Base-by-base conservation (phyloP, 345 rosid genomes). In the Hibiscus trionum region DNA sequence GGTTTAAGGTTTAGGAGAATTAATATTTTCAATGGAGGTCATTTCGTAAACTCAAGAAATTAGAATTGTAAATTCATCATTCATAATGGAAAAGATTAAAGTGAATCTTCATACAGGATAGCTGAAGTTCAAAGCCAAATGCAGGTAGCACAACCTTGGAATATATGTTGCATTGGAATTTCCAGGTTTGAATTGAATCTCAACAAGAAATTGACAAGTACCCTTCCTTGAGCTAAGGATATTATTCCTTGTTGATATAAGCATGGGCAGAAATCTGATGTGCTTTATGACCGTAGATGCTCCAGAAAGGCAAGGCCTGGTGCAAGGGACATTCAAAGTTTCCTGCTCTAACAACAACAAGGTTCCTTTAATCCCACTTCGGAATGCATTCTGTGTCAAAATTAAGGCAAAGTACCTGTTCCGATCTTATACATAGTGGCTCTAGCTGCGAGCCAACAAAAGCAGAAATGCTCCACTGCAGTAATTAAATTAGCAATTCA, bases 41-140 rank as follows among this genome's bases (percentile, higher is more conserved):
- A 21, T 57, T 57, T 10, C 61, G 10, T 21, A 63, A 57, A 31
- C 29, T 17, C 68, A 17, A 7, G 27, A 17, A 17, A 63, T 17
- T 57, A 57, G 2, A 42, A 21, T 11, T 42, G 66, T 21, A 19
- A 64, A 19, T 39, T 19, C 31, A 61, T 61, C 24, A 37, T 17
- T 63, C 17, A 39, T 10, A 37, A 17, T 63, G 68, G 29, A 37
- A 37, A 39, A 37, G 14, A 10, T 31, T 16, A n/a, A 56, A 26
- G 9, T 39, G 29, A 63, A 19, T 17, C 7, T 14, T 26, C 59
- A 50, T 15, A 68, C 26, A 68, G 11, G 19, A 68, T 26, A 69
- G 26, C 26, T n/a, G 60, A 16, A 69, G 15, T 69, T 52, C 61
- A 69, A 49, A 29, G 42, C 71, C 71, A 67, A 67, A 67, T 67